Evolutionary conservation across 2,329 filamentous ascomycete species (phyloP).

Genomic region (Chaetomium olivaceum): DNA sequence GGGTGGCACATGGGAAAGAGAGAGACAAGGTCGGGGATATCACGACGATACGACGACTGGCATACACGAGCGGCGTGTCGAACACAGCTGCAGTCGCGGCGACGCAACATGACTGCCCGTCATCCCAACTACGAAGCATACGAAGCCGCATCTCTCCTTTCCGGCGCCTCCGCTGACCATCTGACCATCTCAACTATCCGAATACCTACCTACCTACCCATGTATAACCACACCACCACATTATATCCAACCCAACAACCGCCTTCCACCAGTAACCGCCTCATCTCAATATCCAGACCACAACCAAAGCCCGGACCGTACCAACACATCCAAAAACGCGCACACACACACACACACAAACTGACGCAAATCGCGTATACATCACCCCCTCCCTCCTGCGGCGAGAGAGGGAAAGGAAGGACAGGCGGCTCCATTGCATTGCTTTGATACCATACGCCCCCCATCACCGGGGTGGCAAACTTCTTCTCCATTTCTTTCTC

Average conservation of each 20-base stretch:
- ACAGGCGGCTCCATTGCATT: not conserved
- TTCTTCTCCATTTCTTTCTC: not conserved
- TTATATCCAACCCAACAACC: too few species aligned
- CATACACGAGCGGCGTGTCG: not conserved
- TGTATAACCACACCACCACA: not conserved
- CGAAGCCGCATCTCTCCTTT: too few species aligned
- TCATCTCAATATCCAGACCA: not conserved
- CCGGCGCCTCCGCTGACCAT: too few species aligned
- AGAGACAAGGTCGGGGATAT: not conserved
- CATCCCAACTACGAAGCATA: too few species aligned
- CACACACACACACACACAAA: not conserved
- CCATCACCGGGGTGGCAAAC: not conserved
- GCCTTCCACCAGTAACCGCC: not conserved
- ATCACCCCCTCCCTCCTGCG: not conserved
- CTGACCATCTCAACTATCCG: too few species aligned
- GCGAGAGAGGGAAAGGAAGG: not conserved
- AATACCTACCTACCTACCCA: too few species aligned
- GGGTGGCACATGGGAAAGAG: not conserved
- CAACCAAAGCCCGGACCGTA: too few species aligned
- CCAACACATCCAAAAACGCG: too few species aligned
- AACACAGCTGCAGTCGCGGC: not conserved
- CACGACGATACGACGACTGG: not conserved
- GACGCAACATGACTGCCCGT: too few species aligned
- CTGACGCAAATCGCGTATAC: not conserved
- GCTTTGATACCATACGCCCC: not conserved